These are phyloP conservation scores for bread wheat (Triticum aestivum) DNA, from an alignment of 176 grass and related monocot species.

Conservation along the genomic window IWGSC_CS_RefSeq_v2.1 NC_057798.1:452292551-452293050, in stretches of 20 bases:
- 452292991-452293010: not conserved
- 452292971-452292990: not conserved
- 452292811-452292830: not conserved
- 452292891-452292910: not conserved
- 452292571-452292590: not conserved
- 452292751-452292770: constrained; percentile 19
- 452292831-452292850: not conserved
- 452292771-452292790: not conserved
- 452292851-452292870: not conserved
- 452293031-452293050: not conserved
- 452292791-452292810: not conserved
- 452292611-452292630: not conserved
- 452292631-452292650: constrained; percentile 35
- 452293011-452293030: not conserved
- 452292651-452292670: constrained; percentile 26
- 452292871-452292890: not conserved
- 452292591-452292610: constrained; percentile 26
- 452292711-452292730: constrained; percentile 13
- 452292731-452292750: constrained; percentile 27
- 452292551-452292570: not conserved
- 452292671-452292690: constrained; percentile 19
- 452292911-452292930: not conserved
- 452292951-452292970: not conserved
- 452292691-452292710: not conserved
- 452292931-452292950: not conserved